Evolutionary conservation across 2,329 filamentous ascomycete genomes (phyloP).

Genomic region (Clonostachys chloroleuca): DNA sequence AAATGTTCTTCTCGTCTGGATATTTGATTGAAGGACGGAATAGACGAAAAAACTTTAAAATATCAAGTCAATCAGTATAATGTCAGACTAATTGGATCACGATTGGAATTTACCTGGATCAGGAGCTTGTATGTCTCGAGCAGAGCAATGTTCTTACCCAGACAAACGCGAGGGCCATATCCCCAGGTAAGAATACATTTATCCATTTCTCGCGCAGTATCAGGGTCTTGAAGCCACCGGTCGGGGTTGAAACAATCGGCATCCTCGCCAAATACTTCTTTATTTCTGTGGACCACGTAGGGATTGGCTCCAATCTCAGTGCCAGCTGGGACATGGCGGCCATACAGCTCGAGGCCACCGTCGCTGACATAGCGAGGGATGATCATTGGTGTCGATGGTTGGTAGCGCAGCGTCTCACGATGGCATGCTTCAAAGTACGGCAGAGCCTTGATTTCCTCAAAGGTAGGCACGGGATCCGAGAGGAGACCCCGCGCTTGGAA

Average conservation of each 20-base stretch:
- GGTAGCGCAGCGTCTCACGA: slow-evolving; percentile 48
- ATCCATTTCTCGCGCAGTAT: slow-evolving; percentile 24
- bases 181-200: slow-evolving; percentile 32
- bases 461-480: too few species aligned
- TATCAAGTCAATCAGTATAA: slow-evolving; percentile 8
- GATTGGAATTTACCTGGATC: slow-evolving; percentile 27
- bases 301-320: slow-evolving; percentile 22
- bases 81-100: slow-evolving; percentile 20
- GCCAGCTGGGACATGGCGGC: too few species aligned
- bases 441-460: slow-evolving; percentile 40
- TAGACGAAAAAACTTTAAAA: too few species aligned
- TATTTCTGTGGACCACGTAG: slow-evolving; percentile 26
- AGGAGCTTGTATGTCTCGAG: slow-evolving; percentile 40
- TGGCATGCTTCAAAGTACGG: slow-evolving; percentile 48
- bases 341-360: slow-evolving; percentile 52
- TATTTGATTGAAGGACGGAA: too few species aligned
- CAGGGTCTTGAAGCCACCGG: slow-evolving; percentile 24
- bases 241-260: slow-evolving; percentile 34
- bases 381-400: slow-evolving; percentile 62
- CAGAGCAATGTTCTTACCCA: slow-evolving; percentile 32
- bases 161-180: slow-evolving; percentile 31
- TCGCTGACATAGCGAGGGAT: slow-evolving; percentile 70
- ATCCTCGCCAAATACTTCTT: slow-evolving; percentile 32
- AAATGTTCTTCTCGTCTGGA: too few species aligned
- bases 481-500: too few species aligned